These are phyloP conservation scores for Hebeloma cylindrosporum DNA, from an alignment of 768 basidiomycete species.

Conservation along the genomic window DNA sequence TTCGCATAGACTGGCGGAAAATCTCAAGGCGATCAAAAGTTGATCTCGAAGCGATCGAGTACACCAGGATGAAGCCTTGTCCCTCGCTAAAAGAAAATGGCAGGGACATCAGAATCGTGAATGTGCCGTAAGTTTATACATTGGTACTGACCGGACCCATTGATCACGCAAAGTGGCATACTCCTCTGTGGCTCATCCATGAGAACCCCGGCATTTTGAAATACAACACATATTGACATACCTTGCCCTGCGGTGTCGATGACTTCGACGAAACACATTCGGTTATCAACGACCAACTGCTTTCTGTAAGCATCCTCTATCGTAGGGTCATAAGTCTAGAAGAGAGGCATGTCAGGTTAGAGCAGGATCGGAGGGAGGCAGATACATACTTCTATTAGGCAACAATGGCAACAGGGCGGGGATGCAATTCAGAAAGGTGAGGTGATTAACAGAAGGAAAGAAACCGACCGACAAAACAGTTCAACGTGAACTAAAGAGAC, in stretches of 20 bases:
- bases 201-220: slow-evolving; percentile 19
- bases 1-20: slow-evolving; percentile 86
- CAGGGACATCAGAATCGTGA: slow-evolving; percentile 10
- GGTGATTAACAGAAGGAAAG: slow-evolving; percentile 11
- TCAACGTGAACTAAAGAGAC: slow-evolving; percentile 77
- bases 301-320: slow-evolving; percentile 99
- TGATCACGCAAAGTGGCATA: slow-evolving; percentile 96
- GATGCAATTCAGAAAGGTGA: slow-evolving; percentile 6
- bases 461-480: slow-evolving; percentile 90
- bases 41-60: slow-evolving; percentile 92
- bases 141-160: slow-evolving; percentile 83
- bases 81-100: slow-evolving; percentile 65
- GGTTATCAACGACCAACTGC: slow-evolving; percentile 90
- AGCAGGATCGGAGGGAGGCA: slow-evolving; percentile 7
- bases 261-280: slow-evolving; percentile 95
- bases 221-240: slow-evolving; percentile 35
- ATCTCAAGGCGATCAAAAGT: slow-evolving; percentile 90
- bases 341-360: slow-evolving; percentile 17
- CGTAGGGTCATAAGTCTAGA: slow-evolving; percentile 93
- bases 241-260: slow-evolving; percentile 98
- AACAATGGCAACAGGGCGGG: slow-evolving; percentile 12
- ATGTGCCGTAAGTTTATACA: slow-evolving; percentile 3
- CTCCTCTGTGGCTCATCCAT: slow-evolving; percentile 63
- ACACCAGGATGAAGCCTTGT: slow-evolving; percentile 96
- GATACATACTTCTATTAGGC: slow-evolving; percentile 51